Conservation (phyloP, 1,139 yeast species). For the Sugiyamaella castrensis region DNA sequence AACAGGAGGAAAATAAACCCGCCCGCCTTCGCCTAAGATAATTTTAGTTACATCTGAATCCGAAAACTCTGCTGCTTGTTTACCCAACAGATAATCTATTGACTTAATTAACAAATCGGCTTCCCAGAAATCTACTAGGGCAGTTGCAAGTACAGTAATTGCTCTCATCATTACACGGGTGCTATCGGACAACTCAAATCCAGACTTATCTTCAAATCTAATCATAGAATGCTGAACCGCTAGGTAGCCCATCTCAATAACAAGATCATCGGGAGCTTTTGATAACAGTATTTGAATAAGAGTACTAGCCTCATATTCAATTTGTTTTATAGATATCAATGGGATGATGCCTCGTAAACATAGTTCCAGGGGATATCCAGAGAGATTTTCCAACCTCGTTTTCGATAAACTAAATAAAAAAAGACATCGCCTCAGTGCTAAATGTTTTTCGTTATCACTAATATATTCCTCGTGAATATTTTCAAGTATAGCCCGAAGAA, state of each 20-base stretch:
- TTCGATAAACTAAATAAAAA: conserved; percentile 10
- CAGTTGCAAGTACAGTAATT: not conserved
- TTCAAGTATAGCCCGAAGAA: not conserved
- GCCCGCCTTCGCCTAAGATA: conserved; percentile 3
- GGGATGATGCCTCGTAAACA: conserved; percentile 16
- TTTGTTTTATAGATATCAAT: conserved; percentile 5
- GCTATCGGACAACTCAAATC: not conserved
- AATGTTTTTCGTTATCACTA: conserved; percentile 11
- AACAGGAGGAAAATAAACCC: conserved; percentile 3
- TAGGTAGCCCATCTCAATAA: conserved; percentile 8
- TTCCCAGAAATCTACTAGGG: conserved; percentile 6
- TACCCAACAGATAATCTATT: not conserved
- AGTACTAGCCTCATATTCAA: conserved; percentile 10
- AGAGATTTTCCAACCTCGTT: not conserved
- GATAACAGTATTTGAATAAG: conserved; percentile 11
- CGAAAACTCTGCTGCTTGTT: not conserved
- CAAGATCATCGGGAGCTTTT: conserved; percentile 5
- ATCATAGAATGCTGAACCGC: not conserved
- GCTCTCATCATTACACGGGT: not conserved
- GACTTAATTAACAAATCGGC: conserved; percentile 7
- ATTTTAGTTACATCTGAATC: not conserved
- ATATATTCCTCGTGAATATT: not conserved
- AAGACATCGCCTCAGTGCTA: conserved; percentile 13
- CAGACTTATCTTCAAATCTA: not conserved
- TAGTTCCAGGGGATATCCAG: conserved; percentile 19